Conservation (phyloP, 148 eudicot species). For the Polygonum maritimum region DNA sequence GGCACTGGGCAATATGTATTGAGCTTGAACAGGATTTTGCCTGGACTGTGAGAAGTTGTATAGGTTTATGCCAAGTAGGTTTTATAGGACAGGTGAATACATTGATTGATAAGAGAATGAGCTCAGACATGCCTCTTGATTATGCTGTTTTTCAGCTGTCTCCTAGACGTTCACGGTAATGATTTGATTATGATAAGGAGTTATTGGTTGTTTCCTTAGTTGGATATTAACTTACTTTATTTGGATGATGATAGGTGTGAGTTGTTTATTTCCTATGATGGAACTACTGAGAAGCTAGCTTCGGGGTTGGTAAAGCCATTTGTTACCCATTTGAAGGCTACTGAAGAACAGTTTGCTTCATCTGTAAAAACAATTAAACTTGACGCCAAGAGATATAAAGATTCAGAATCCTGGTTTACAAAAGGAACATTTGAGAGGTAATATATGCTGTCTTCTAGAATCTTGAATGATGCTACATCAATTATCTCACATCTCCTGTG, state of each 20-base stretch:
- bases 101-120: conserved; percentile 31
- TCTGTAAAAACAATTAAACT: conserved; percentile 69
- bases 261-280: conserved; percentile 72
- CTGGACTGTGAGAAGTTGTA: not conserved
- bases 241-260: conserved; percentile 56
- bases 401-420: conserved; percentile 77
- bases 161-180: conserved; percentile 72
- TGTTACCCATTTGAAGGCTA: conserved; percentile 65
- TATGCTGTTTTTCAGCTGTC: conserved; percentile 79
- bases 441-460: conserved; percentile 2
- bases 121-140: conserved; percentile 67
- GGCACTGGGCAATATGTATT: not conserved
- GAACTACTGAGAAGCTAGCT: conserved; percentile 76
- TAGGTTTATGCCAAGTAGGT: not conserved
- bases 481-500: not conserved
- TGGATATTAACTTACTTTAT: conserved; percentile 9
- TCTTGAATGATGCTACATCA: not conserved
- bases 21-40: not conserved
- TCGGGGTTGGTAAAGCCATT: conserved; percentile 85
- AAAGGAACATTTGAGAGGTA: conserved; percentile 97
- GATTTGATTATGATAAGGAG: not conserved
- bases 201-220: not conserved
- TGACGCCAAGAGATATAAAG: conserved; percentile 45
- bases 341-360: conserved; percentile 75
- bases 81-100: not conserved